A percentile compares a stretch with the other conserved stretches of the same genome.
phyloP scores from a whole-genome alignment of 371 early-diverging fungal genomes.

The Rhizomucor pusillus region DNA sequence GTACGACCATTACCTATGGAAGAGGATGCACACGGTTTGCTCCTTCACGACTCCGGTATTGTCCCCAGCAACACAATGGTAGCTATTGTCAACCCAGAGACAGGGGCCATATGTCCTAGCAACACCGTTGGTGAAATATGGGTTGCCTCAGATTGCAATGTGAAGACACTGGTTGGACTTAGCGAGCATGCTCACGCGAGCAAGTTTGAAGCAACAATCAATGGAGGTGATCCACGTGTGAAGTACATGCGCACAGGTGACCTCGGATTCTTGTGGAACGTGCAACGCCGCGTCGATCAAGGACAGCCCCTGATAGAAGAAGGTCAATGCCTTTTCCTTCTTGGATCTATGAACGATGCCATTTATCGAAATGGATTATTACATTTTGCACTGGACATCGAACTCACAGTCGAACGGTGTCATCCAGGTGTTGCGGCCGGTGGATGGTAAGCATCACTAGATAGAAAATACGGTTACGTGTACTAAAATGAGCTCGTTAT shows the following conservation, averaged over 20 bases:
- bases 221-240: conserved; percentile 61
- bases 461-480: neutral
- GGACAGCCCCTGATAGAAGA: conserved; percentile 48
- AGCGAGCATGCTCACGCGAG: conserved; percentile 22
- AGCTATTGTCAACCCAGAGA: conserved; percentile 81
- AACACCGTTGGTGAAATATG: conserved; percentile 86
- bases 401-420: conserved; percentile 66
- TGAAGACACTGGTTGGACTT: conserved; percentile 38
- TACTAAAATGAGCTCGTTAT: neutral
- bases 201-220: conserved; percentile 50
- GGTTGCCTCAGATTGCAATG: conserved; percentile 74
- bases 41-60: conserved; percentile 79
- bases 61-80: conserved; percentile 78
- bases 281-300: conserved; percentile 38
- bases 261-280: conserved; percentile 79
- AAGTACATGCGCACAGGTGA: conserved; percentile 83
- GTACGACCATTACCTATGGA: conserved; percentile 55
- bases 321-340: conserved; percentile 73
- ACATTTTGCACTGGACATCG: conserved; percentile 75
- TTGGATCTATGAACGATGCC: conserved; percentile 70
- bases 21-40: conserved; percentile 54
- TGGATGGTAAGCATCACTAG: conserved; percentile 33
- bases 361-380: conserved; percentile 71
- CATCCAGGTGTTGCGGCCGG: conserved; percentile 51
- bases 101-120: conserved; percentile 60